Conservation (phyloP, 2,329 filamentous ascomycete genomes). For the Epichloe hybrida region DNA sequence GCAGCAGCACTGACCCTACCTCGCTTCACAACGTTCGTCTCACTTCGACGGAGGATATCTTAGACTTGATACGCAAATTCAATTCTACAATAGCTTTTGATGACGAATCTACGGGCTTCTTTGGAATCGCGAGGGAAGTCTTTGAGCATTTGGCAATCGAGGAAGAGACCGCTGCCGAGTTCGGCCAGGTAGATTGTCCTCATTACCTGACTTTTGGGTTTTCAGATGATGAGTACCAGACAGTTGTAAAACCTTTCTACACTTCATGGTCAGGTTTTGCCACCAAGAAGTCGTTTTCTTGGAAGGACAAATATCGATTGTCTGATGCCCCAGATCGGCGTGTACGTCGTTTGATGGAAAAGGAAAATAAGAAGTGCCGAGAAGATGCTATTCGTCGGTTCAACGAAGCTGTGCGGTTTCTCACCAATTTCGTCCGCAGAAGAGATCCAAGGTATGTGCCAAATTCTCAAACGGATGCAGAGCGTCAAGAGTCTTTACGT, state of each 20-base stretch:
- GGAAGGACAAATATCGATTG: conserved; percentile 74
- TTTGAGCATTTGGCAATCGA: conserved; percentile 73
- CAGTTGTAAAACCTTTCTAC: conserved; percentile 71
- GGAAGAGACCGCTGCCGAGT: conserved; percentile 61
- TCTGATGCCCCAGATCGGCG: conserved; percentile 80
- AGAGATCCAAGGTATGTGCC: conserved; percentile 74
- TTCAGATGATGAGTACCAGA: conserved; percentile 62
- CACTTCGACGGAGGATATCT: conserved; percentile 70
- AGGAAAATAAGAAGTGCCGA: conserved; percentile 76
- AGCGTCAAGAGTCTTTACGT: conserved; percentile 65
- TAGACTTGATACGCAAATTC: conserved; percentile 67
- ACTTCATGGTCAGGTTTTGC: conserved; percentile 65
- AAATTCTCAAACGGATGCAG: conserved; percentile 63
- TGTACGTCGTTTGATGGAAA: conserved; percentile 76
- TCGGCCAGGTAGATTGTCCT: conserved; percentile 44
- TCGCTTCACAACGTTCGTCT: conserved; percentile 57
- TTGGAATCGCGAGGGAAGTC: conserved; percentile 58
- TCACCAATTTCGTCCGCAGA: conserved; percentile 82
- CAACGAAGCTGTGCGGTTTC: conserved; percentile 77
- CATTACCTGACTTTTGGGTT: conserved; percentile 76
- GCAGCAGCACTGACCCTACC: conserved; percentile 34
- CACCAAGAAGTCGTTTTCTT: conserved; percentile 75
- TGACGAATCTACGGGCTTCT: conserved; percentile 73
- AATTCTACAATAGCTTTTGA: conserved; percentile 65
- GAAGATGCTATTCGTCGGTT: conserved; percentile 79